phyloP scores from a whole-genome alignment of 345 rosid genomes.

The Hypericum perforatum region DNA sequence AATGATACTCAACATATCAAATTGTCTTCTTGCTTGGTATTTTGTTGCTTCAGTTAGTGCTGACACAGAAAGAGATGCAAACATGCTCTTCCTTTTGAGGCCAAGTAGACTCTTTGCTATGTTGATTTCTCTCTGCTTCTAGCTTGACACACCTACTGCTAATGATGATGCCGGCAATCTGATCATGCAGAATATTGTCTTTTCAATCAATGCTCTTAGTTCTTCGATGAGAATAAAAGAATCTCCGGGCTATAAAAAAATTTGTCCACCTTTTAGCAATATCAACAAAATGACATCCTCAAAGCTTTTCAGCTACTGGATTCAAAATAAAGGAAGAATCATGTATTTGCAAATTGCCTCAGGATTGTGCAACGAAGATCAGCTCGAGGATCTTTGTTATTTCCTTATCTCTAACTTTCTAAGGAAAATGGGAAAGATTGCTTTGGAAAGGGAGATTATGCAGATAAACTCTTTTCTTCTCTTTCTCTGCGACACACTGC shows the following conservation, averaged over 20 bases:
- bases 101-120: constrained; percentile 63
- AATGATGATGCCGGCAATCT: constrained; percentile 26
- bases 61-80: constrained; percentile 21
- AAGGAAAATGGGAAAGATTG: constrained; percentile 64
- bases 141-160: constrained; percentile 39
- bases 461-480: constrained; percentile 38
- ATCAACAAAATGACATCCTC: constrained; percentile 50
- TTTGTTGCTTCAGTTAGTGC: constrained; percentile 31
- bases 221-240: constrained; percentile 40
- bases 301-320: constrained; percentile 67
- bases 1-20: constrained; percentile 55
- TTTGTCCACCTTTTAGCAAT: constrained; percentile 49
- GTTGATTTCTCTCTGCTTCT: constrained; percentile 66
- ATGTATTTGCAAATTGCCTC: constrained; percentile 41
- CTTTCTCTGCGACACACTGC: no score
- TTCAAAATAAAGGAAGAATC: constrained; percentile 44
- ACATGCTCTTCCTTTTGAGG: constrained; percentile 33
- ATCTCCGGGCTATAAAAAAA: constrained; percentile 20
- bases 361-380: constrained; percentile 20
- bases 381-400: constrained; percentile 22
- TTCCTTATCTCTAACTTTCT: constrained; percentile 47
- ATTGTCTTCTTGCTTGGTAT: constrained; percentile 59
- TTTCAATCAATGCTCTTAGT: constrained; percentile 45
- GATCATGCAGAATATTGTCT: constrained; percentile 49
- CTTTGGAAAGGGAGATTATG: constrained; percentile 56